These are phyloP conservation scores for Geotrichum citri-aurantii DNA, from an alignment of 1,139 yeast species.

Conservation along the genomic window DNA sequence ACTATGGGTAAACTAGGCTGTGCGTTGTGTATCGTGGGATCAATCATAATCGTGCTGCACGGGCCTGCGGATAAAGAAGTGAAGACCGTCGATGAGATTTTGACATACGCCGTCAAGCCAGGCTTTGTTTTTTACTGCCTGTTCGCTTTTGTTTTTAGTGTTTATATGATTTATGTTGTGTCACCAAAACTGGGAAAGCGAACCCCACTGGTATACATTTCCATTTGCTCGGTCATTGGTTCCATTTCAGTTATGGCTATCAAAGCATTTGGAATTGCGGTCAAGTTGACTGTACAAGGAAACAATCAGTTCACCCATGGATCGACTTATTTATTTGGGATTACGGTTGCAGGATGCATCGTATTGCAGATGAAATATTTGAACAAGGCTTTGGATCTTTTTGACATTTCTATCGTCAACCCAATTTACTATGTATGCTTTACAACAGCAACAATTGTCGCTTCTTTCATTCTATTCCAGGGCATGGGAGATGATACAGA, in stretches of 20 bases:
- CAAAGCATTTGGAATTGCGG: constrained; percentile 89
- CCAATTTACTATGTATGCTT: constrained; percentile 88
- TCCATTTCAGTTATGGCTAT: constrained; percentile 88
- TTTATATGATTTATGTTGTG: constrained; percentile 74
- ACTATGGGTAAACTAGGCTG: constrained; percentile 88
- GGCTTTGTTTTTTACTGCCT: constrained; percentile 67
- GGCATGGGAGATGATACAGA: constrained; percentile 81
- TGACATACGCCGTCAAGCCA: constrained; percentile 74
- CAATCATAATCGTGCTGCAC: constrained; percentile 83
- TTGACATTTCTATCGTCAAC: constrained; percentile 87
- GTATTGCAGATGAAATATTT: constrained; percentile 90
- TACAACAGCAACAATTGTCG: constrained; percentile 80
- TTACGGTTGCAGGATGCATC: constrained; percentile 76
- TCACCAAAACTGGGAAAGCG: constrained; percentile 76
- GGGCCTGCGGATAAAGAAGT: constrained; percentile 93
- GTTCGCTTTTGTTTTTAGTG: constrained; percentile 57
- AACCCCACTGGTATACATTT: constrained; percentile 85
- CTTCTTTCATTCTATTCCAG: constrained; percentile 78
- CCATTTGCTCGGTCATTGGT: constrained; percentile 87
- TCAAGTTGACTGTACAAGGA: constrained; percentile 77
- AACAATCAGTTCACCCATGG: constrained; percentile 83
- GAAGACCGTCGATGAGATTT: constrained; percentile 80
- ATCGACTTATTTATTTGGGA: constrained; percentile 74
- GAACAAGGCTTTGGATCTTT: constrained; percentile 88
- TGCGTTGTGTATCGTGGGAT: constrained; percentile 82